phyloP scores from a whole-genome alignment of 2,329 filamentous ascomycete species.

The Epicoccum sorghinum region DNA sequence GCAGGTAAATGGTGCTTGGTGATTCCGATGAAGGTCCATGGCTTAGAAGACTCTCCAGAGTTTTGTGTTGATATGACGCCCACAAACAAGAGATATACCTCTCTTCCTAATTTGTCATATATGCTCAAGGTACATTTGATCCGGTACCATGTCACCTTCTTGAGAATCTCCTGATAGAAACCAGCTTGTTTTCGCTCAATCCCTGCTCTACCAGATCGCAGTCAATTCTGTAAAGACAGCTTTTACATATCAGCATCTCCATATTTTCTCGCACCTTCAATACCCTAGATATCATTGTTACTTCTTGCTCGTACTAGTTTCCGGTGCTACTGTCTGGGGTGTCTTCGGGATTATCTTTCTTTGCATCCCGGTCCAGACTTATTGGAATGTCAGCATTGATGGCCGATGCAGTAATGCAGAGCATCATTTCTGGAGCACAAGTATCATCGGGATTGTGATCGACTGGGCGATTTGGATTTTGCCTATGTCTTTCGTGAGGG shows the following conservation, averaged over 20 bases:
- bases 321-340: constrained; percentile 33
- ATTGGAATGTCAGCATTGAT: constrained; percentile 27
- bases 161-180: background rate
- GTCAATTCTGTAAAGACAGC: constrained; percentile 43
- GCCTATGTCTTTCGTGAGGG: constrained; percentile 38
- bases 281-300: constrained; percentile 22
- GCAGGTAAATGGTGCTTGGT: constrained; percentile 18
- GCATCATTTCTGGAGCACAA: constrained; percentile 33
- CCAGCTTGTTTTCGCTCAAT: constrained; percentile 40
- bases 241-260: constrained; percentile 41
- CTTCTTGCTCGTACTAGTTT: constrained; percentile 22
- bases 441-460: constrained; percentile 35
- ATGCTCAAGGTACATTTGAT: constrained; percentile 25
- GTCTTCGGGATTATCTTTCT: constrained; percentile 38
- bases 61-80: constrained; percentile 1
- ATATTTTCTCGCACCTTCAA: constrained; percentile 27
- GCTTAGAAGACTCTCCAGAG: constrained; percentile 5
- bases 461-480: constrained; percentile 41
- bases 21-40: background rate
- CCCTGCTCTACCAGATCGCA: constrained; percentile 39
- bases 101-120: constrained; percentile 7
- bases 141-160: too few species aligned
- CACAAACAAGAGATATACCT: background rate
- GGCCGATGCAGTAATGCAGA: constrained; percentile 35
- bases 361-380: constrained; percentile 33